Evolutionary conservation across 208 protist genomes (phyloP).

Genomic region (Trypanosoma mega): DNA sequence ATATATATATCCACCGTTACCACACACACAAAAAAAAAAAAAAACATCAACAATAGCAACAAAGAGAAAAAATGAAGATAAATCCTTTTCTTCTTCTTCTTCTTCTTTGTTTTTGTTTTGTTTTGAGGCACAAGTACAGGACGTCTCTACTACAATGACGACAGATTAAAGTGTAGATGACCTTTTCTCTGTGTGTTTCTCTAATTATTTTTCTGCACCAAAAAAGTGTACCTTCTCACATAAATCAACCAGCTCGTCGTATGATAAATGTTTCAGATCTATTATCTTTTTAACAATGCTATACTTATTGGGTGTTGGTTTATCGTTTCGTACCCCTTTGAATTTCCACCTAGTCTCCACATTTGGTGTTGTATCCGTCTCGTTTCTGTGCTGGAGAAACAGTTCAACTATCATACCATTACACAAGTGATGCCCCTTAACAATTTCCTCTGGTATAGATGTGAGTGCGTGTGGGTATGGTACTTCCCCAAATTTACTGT

Average conservation of each 20-base stretch:
- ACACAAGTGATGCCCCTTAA: constrained; percentile 40
- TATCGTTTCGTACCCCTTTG: constrained; percentile 61
- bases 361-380: background rate
- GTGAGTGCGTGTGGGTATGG: constrained; percentile 43
- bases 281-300: constrained; percentile 71
- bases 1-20: too few relatives aligned
- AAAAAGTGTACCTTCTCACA: constrained; percentile 31
- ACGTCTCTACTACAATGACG: too few relatives aligned
- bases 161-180: background rate
- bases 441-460: constrained; percentile 47
- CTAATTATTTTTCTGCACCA: background rate
- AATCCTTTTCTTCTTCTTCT: background rate
- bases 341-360: constrained; percentile 57
- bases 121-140: too few relatives aligned
- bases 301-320: constrained; percentile 71
- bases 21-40: constrained; percentile 5
- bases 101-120: too few relatives aligned
- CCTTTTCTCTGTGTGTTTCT: background rate
- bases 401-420: constrained; percentile 73
- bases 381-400: constrained; percentile 1
- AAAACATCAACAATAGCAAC: constrained; percentile 8
- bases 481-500: constrained; percentile 35
- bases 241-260: constrained; percentile 51
- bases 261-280: constrained; percentile 64
- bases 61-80: constrained; percentile 7